phyloP scores from a whole-genome alignment of 2,329 filamentous ascomycete genomes.

The Aureobasidium namibiae region DNA sequence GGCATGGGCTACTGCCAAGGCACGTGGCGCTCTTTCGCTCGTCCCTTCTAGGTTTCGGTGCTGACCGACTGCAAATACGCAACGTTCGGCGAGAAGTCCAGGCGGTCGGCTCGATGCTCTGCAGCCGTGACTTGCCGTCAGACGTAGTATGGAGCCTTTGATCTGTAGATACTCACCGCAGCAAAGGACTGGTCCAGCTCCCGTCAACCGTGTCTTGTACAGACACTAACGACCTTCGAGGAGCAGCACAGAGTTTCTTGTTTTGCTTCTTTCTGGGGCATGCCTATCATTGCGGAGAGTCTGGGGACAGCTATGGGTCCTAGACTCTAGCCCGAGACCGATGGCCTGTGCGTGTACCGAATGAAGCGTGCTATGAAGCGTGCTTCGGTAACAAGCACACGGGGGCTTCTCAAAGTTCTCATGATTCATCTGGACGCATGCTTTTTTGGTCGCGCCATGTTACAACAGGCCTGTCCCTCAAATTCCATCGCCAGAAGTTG shows the following conservation, averaged over 20 bases:
- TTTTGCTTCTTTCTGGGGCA: neutral
- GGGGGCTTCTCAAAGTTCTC: too few relatives aligned
- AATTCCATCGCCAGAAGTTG: neutral
- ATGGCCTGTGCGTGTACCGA: neutral
- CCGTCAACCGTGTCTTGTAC: neutral
- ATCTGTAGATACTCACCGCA: neutral
- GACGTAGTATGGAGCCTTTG: neutral
- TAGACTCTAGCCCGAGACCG: neutral
- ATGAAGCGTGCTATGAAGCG: neutral
- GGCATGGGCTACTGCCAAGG: constrained; percentile 2
- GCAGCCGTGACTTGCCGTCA: neutral
- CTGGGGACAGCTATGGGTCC: neutral
- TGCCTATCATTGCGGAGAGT: constrained; percentile 4
- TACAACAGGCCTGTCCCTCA: neutral
- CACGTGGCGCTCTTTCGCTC: neutral
- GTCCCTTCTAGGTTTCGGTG: neutral
- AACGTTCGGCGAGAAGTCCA: constrained; percentile 6
- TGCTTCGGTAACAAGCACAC: neutral
- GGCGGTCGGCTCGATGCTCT: neutral
- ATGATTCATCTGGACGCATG: neutral
- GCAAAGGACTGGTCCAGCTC: neutral
- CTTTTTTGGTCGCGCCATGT: neutral
- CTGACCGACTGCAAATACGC: neutral
- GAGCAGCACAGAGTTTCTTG: neutral
- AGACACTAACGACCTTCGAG: neutral